Evolutionary conservation across 2,329 filamentous ascomycete species (phyloP), one percentile per base, ranked within the genome.

Genomic region (Xylaria sp.): DNA sequence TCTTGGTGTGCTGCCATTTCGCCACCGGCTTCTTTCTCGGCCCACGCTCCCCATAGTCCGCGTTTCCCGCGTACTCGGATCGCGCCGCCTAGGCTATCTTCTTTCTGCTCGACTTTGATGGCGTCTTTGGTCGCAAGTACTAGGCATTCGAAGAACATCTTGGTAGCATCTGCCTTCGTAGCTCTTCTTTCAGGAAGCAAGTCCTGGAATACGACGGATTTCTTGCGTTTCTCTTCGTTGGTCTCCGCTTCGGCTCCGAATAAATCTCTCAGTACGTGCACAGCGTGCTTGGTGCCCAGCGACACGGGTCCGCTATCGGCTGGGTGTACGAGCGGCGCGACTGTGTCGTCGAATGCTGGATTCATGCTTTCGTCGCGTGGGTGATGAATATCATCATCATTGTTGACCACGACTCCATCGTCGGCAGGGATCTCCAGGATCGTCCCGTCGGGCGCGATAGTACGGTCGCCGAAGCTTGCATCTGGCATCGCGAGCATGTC

Each of bases 121-220:
- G 96, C 96, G 78, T 99, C 96, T 83, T 99, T 99, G 50, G 96
- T 99, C 4, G 95, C 96, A 55, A 99, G 86, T 2, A 99, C 96
- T 27, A 99, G 85, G 63, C 96, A 91, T 82, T 99, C 96, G 76
- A 99, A 99, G 84, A 99, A 99, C 94, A 99, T 98, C 86, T 98
- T 98, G 51, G 96, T 99, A 0, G 96, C 96, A 75, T 98, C 96
- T 8, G 92, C 92, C 80, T 93, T 93, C 72, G 88, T 93, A 0
- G 95, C 95, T 69, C 87, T 88, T 71, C 86, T 83, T 81, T 97
- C 93, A 0, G 96, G 96, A 39, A 98, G 86, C 56, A 99, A 86
- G 66, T 97, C 92, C 76, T 98, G 95, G 85, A 99, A 98, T 2
- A 97, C 85, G 2, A 97, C 93, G 12, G 86, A 87, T 79, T 92